These are phyloP conservation scores for Starmerella apis DNA, from an alignment of 805 yeast species.

Conservation along the genomic window DNA sequence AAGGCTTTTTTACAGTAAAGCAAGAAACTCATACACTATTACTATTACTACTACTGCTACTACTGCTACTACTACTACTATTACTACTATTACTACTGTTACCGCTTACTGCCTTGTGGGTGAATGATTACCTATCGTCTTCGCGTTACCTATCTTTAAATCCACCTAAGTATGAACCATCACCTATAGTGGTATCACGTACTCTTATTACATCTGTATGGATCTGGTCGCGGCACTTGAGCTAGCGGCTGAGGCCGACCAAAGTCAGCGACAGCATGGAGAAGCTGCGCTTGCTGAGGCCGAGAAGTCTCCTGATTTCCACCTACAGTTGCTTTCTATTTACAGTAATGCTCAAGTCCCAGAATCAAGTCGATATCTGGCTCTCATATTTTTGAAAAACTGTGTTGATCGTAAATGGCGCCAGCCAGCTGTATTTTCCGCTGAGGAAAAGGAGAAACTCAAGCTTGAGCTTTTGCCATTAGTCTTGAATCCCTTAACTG, in stretches of 20 bases:
- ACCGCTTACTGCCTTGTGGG: too few relatives aligned
- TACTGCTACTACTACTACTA: too few relatives aligned
- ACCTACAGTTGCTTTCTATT: constrained; percentile 14
- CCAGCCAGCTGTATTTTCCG: constrained; percentile 44
- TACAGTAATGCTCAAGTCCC: constrained; percentile 26
- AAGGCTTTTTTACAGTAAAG: too few relatives aligned
- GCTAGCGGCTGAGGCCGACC: constrained; percentile 19
- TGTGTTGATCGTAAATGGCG: constrained; percentile 83
- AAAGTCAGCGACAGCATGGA: constrained; percentile 21
- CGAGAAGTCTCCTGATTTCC: constrained; percentile 17
- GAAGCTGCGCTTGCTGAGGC: constrained; percentile 16
- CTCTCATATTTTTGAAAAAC: constrained; percentile 78
- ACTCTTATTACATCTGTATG: not conserved
- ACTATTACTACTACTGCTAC: too few relatives aligned
- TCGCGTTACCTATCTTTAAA: not conserved
- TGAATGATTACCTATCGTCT: not conserved
- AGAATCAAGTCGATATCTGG: constrained; percentile 58
- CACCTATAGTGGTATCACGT: not conserved
- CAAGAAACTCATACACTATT: too few relatives aligned
- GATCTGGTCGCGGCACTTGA: constrained; percentile 23
- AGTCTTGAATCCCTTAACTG: constrained; percentile 39
- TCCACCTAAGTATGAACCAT: not conserved
- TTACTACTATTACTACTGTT: too few relatives aligned
- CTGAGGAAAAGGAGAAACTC: constrained; percentile 59
- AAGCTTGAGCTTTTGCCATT: constrained; percentile 11